A percentile compares a stretch with the other conserved stretches of the same genome.
Evolutionary conservation across 2,329 filamentous ascomycete genomes (phyloP).

Genomic region (Calonectria hongkongensis): DNA sequence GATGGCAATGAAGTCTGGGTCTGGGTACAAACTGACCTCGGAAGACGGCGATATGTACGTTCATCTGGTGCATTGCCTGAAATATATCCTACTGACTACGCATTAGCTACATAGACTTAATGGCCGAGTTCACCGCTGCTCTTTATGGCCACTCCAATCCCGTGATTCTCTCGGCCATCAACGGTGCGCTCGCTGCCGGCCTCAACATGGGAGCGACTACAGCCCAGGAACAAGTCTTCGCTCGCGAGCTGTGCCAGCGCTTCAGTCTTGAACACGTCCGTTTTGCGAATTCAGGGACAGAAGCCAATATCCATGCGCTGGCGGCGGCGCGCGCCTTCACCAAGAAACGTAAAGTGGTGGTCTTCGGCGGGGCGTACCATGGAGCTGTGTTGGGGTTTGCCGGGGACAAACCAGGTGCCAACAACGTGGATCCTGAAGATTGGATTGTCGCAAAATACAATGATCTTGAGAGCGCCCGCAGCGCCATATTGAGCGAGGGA

Average conservation of each 20-base stretch:
- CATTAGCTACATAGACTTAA: conserved; percentile 73
- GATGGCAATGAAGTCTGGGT: conserved; percentile 62
- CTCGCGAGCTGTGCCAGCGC: conserved; percentile 69
- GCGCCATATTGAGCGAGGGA: conserved; percentile 65
- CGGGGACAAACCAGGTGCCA: conserved; percentile 59
- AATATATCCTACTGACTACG: background rate
- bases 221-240: conserved; percentile 70
- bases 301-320: conserved; percentile 77
- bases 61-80: too few species aligned
- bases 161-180: conserved; percentile 69
- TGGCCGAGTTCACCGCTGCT: conserved; percentile 79
- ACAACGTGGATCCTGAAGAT: conserved; percentile 71
- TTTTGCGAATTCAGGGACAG: conserved; percentile 80
- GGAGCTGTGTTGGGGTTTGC: conserved; percentile 62
- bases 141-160: conserved; percentile 80
- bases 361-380: conserved; percentile 68
- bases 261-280: conserved; percentile 75
- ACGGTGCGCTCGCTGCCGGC: conserved; percentile 66
- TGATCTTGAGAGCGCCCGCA: conserved; percentile 67
- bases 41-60: conserved; percentile 63
- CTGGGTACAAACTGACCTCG: conserved; percentile 61
- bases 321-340: conserved; percentile 70
- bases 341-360: conserved; percentile 68
- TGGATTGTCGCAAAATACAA: conserved; percentile 79
- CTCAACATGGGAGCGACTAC: conserved; percentile 74